Conservation (phyloP, 2,329 filamentous ascomycete species). For the Cladobotryum mycophilum region DNA sequence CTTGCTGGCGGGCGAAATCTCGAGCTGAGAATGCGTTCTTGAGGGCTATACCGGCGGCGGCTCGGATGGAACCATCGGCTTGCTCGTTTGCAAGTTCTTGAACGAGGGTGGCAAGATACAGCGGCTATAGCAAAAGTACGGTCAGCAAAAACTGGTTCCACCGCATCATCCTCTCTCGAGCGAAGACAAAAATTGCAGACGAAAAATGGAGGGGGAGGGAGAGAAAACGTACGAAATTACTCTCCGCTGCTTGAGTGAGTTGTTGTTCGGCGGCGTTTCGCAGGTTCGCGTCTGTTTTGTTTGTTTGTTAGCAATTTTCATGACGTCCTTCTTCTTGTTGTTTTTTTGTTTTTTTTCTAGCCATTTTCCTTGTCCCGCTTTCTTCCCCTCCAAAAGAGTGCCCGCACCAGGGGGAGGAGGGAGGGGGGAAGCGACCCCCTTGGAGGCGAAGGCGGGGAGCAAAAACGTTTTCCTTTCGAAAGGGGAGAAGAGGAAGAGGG, state of each 20-base stretch:
- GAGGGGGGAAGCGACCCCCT: neutral
- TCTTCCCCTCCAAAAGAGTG: neutral
- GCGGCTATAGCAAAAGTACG: constrained; percentile 52
- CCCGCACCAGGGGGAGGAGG: neutral
- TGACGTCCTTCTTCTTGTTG: constrained; percentile 9
- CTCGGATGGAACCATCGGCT: constrained; percentile 76
- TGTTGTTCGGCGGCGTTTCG: constrained; percentile 92
- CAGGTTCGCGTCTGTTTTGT: constrained; percentile 70
- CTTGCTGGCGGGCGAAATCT: constrained; percentile 78
- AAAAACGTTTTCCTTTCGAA: neutral
- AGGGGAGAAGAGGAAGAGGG: constrained; percentile 10
- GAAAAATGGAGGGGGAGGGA: neutral
- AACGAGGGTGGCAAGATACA: constrained; percentile 88
- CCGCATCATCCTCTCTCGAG: neutral
- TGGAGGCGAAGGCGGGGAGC: constrained; percentile 1
- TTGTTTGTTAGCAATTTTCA: constrained; percentile 28
- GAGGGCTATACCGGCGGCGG: constrained; percentile 88
- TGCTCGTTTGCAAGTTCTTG: constrained; percentile 90
- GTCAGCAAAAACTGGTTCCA: constrained; percentile 19
- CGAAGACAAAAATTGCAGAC: neutral
- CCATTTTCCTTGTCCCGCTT: neutral
- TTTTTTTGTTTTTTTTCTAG: neutral
- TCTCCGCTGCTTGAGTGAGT: constrained; percentile 84
- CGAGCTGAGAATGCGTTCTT: constrained; percentile 98
- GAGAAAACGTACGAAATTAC: constrained; percentile 72